Conservation (phyloP, 192 early-diverging fungal genomes). For the Entrophospora sp. region DNA sequence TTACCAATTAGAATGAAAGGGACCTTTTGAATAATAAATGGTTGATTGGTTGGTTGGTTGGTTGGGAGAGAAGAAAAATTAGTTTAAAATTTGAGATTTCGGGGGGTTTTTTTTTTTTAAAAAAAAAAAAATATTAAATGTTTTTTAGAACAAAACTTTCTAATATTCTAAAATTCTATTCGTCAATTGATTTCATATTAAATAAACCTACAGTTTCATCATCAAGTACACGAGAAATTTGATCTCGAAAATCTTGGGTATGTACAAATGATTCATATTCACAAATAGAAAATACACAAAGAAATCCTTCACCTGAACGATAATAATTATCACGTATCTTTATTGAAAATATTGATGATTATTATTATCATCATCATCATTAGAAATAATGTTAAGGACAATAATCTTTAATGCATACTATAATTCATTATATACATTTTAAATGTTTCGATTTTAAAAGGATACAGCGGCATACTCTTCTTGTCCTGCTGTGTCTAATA, state of each 20-base stretch:
- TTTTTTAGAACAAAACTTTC: background rate
- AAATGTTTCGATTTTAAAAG: background rate
- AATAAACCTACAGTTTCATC: slow-evolving; percentile 51
- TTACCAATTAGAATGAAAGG: slow-evolving; percentile 81
- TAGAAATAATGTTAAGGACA: too few relatives aligned
- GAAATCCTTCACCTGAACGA: slow-evolving; percentile 74
- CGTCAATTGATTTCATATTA: background rate
- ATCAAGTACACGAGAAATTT: slow-evolving; percentile 76
- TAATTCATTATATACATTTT: too few relatives aligned
- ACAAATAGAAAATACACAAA: slow-evolving; percentile 76
- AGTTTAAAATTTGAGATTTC: slow-evolving; percentile 1
- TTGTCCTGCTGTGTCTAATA: slow-evolving; percentile 83
- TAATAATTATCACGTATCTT: slow-evolving; percentile 82
- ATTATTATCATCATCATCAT: too few relatives aligned
- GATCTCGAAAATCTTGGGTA: slow-evolving; percentile 78
- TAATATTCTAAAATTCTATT: background rate
- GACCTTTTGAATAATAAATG: slow-evolving; percentile 24
- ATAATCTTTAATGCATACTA: too few relatives aligned
- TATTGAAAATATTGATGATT: too few relatives aligned
- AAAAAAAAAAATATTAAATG: background rate
- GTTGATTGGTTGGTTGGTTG: background rate
- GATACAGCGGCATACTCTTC: slow-evolving; percentile 83
- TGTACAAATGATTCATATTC: slow-evolving; percentile 74
- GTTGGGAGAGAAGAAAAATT: background rate
- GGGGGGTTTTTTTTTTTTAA: too few relatives aligned